Base-by-base conservation (phyloP, 257 asterid genomes). In the Ocimum tenuiflorum region DNA sequence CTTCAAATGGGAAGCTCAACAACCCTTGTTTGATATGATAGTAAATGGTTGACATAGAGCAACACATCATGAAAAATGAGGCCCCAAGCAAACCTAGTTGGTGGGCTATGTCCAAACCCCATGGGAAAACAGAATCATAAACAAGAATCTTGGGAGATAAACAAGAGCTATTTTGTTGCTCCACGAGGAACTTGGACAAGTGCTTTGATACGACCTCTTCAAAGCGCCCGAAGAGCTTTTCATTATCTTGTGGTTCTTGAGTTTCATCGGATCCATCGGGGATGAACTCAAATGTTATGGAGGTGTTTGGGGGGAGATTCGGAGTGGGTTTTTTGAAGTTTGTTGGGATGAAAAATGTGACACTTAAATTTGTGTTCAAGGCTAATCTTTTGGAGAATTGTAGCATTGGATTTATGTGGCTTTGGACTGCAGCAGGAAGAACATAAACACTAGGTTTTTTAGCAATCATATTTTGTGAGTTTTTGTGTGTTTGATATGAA, bases 391-490 rank as follows among this genome's bases (percentile, higher is more conserved):
- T 82, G 73, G 84, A 78, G 62, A 85, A 73, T 35, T 80, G 78
- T 8, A 84, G 31, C 79, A 77, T 72, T 0, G 86, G 91, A 20
- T 78, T 85, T 60, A 78, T 55, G 78, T 85, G 91, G 13, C 91
- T 84, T 63, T 85, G 88, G 15, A 50, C 64, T 1, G 86, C 83
- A 11, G 36, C 67, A 33, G 91, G 85, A 36, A 85, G 36, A n/a
- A 82, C 88, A 22, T 73, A 68, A 14, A 82, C 63, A 67, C 76
- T 77, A 46, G 67, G 45, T 35, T 60, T 62, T 0, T 22, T 12
- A 7, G 39, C 24, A 23, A 38, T 42, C 63, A 50, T 70, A 31
- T 49, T 50, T 10, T 17, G 20, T 38, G 4, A 50, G 12, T n/a
- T 27, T 10, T 13, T 36, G 45, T n/a, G 27, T 39, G 3, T 31